Conservation (phyloP, 257 asterid genomes). For the Haberlea rhodopensis region DNA sequence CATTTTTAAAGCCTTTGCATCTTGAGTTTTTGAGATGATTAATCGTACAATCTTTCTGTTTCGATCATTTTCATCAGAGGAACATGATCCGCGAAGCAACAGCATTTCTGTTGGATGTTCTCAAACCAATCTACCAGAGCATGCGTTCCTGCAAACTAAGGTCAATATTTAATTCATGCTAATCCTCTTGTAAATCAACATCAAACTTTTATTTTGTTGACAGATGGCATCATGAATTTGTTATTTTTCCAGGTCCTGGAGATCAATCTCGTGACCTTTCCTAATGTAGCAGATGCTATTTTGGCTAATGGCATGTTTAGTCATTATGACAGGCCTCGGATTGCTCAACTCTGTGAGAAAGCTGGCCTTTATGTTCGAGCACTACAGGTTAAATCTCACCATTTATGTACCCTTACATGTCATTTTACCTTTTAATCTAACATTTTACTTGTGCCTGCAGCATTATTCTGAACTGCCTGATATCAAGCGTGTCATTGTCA, state of each 20-base stretch:
- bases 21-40: conserved; percentile 12
- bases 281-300: conserved; percentile 98
- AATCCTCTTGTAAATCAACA: background rate
- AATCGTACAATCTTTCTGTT: conserved; percentile 16
- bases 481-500: conserved; percentile 95
- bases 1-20: conserved; percentile 2
- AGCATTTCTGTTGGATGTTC: conserved; percentile 93
- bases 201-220: background rate
- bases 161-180: conserved; percentile 35
- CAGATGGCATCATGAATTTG: conserved; percentile 25
- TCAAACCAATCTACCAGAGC: conserved; percentile 97
- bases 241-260: conserved; percentile 70
- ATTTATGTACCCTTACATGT: conserved; percentile 2
- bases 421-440: conserved; percentile 6
- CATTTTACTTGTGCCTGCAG: conserved; percentile 42
- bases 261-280: conserved; percentile 90
- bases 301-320: conserved; percentile 98
- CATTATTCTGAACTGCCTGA: conserved; percentile 93
- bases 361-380: conserved; percentile 95
- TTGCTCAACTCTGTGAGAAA: conserved; percentile 97
- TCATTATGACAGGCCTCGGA: conserved; percentile 93
- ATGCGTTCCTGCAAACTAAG: conserved; percentile 92
- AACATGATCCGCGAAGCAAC: conserved; percentile 99
- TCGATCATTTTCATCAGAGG: conserved; percentile 54
- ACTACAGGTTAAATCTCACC: conserved; percentile 62